These are phyloP conservation scores for Gastroboletus turbinatus DNA, from an alignment of 1,284 basidiomycete genomes.

Conservation along the genomic window DNA sequence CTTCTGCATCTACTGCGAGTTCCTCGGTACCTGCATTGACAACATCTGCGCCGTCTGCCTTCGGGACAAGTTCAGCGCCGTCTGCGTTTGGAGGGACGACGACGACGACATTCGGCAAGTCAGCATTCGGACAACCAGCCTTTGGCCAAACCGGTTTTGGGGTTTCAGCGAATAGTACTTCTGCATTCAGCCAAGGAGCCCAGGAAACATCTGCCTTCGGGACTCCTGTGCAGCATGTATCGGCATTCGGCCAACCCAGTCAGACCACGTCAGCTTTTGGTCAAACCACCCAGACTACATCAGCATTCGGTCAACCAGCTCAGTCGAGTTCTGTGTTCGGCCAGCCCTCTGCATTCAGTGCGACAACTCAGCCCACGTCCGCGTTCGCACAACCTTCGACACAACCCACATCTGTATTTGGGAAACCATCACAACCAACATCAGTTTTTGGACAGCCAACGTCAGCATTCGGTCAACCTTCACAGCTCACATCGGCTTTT, in stretches of 20 bases:
- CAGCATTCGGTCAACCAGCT: conserved; percentile 40
- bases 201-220: conserved; percentile 43
- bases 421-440: conserved; percentile 28
- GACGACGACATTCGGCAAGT: conserved; percentile 37
- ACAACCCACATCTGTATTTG: conserved; percentile 35
- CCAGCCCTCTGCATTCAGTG: conserved; percentile 41
- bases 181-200: conserved; percentile 38
- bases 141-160: conserved; percentile 40
- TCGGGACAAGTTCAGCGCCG: conserved; percentile 14
- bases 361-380: conserved; percentile 35
- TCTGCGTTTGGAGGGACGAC: conserved; percentile 38
- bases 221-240: conserved; percentile 31
- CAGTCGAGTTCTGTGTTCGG: conserved; percentile 42
- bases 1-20: neutral
- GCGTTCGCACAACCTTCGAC: conserved; percentile 37
- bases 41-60: conserved; percentile 22
- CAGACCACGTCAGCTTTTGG: conserved; percentile 29
- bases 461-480: conserved; percentile 30
- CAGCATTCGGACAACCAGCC: conserved; percentile 36
- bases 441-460: conserved; percentile 36
- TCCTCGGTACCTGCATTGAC: conserved; percentile 24
- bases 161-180: conserved; percentile 17
- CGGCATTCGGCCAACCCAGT: conserved; percentile 38
- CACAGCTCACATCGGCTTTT: conserved; percentile 41
- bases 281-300: conserved; percentile 30